Conservation (phyloP, 768 basidiomycete species). For the Infundibulicybe gibba region DNA sequence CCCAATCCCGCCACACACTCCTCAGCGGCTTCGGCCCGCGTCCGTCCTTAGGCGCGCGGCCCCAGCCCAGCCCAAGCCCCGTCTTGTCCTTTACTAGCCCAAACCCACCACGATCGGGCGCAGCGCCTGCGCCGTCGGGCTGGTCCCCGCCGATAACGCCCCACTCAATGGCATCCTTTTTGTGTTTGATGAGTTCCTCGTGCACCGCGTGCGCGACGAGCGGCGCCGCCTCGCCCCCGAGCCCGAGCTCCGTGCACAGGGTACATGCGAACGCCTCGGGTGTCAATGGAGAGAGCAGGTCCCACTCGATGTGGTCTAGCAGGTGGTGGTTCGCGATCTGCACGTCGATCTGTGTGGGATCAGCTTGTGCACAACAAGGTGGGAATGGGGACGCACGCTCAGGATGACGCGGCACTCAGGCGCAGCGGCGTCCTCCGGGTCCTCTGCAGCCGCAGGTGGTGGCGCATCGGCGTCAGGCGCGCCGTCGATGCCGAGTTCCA, state of each 20-base stretch:
- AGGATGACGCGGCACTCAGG: constrained; percentile 81
- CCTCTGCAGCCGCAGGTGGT: constrained; percentile 45
- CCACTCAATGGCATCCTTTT: constrained; percentile 93
- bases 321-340: constrained; percentile 92
- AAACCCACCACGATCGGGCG: constrained; percentile 47
- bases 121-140: too few relatives aligned
- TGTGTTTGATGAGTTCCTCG: constrained; percentile 94
- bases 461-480: constrained; percentile 42
- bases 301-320: constrained; percentile 97
- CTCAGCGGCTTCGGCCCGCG: constrained; percentile 77
- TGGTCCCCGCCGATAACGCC: constrained; percentile 71
- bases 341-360: constrained; percentile 76
- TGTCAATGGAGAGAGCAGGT: constrained; percentile 88
- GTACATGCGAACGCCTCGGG: constrained; percentile 81
- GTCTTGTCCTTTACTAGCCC: constrained; percentile 77
- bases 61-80: constrained; percentile 74
- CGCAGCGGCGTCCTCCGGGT: constrained; percentile 47
- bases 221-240: constrained; percentile 84
- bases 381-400: constrained; percentile 47
- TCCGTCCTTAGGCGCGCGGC: constrained; percentile 72
- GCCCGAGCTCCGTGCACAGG: constrained; percentile 82
- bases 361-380: neutral
- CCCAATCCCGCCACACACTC: constrained; percentile 96
- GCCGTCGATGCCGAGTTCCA: constrained; percentile 68
- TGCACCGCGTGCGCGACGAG: constrained; percentile 91